Conservation (phyloP, 73 alveolate species). For the Blepharisma japonicum region DNA sequence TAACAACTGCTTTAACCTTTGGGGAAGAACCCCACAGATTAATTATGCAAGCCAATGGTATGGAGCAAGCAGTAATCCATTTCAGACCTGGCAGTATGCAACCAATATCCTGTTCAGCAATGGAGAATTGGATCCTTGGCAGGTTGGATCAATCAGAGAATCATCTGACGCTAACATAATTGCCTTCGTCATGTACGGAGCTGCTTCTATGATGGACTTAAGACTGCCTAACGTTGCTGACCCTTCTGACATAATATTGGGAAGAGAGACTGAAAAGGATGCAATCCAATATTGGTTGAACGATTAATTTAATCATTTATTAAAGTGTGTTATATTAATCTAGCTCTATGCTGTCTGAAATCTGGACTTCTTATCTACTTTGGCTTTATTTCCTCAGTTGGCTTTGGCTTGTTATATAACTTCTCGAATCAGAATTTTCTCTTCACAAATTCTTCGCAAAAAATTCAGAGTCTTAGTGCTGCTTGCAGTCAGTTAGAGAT, state of each 20-base stretch:
- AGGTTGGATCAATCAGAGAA: conserved; percentile 52
- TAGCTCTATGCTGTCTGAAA: too few species aligned
- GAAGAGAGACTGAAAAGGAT: conserved; percentile 33
- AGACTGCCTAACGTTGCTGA: conserved; percentile 62
- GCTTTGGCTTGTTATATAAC: neutral
- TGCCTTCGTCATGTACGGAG: conserved; percentile 33
- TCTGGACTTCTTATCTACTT: too few species aligned
- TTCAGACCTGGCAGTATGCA: conserved; percentile 16
- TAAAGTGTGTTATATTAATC: too few species aligned
- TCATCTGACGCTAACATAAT: neutral
- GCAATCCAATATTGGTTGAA: conserved; percentile 51
- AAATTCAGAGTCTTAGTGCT: conserved; percentile 29
- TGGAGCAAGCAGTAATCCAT: conserved; percentile 49
- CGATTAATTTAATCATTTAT: too few species aligned
- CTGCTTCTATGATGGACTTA: conserved; percentile 68
- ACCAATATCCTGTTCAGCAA: conserved; percentile 53
- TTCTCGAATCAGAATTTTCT: conserved; percentile 29
- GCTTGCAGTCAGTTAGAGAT: neutral
- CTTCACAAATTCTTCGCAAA: neutral
- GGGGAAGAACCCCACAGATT: conserved; percentile 46
- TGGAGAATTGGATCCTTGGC: conserved; percentile 70
- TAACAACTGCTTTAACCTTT: conserved; percentile 28
- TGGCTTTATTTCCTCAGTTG: conserved; percentile 1
- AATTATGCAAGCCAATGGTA: conserved; percentile 44
- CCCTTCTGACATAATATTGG: conserved; percentile 43